phyloP scores from a whole-genome alignment of 1,284 basidiomycete species.

The Gymnopus androsaceus region DNA sequence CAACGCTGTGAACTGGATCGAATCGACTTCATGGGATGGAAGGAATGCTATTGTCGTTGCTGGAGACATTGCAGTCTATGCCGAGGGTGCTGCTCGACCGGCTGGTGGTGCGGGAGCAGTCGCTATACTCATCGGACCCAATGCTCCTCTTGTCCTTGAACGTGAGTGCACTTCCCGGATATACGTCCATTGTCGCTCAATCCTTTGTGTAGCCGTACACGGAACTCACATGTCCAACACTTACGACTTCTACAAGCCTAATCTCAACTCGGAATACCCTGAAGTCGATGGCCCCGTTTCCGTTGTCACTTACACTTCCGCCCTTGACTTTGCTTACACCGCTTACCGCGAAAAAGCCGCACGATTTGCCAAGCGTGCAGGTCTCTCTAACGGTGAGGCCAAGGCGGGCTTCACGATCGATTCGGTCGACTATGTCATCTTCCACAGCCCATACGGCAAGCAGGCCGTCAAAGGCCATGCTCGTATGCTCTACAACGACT shows the following conservation, averaged over 20 bases:
- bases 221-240: constrained; percentile 98
- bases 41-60: constrained; percentile 97
- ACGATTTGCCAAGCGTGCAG: constrained; percentile 59
- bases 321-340: constrained; percentile 89
- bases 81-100: constrained; percentile 92
- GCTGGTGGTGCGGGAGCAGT: constrained; percentile 97
- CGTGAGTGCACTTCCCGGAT: too few relatives aligned
- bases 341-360: constrained; percentile 85
- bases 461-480: constrained; percentile 97
- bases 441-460: constrained; percentile 97
- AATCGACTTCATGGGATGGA: constrained; percentile 97
- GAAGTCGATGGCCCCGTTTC: constrained; percentile 98
- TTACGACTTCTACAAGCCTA: constrained; percentile 98
- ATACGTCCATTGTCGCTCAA: too few relatives aligned
- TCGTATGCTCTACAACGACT: constrained; percentile 93
- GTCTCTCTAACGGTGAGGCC: constrained; percentile 41
- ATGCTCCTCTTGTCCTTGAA: constrained; percentile 93
- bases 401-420: constrained; percentile 72
- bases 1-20: constrained; percentile 98
- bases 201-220: too few relatives aligned
- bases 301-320: constrained; percentile 93
- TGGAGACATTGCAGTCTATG: constrained; percentile 98
- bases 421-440: constrained; percentile 87
- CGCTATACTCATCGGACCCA: constrained; percentile 93
- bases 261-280: constrained; percentile 91